Percentiles rank a stretch among this genome's conserved stretches.
Evolutionary conservation across 257 asterid species (phyloP).

Genomic region (Ligustrum vulgare): DNA sequence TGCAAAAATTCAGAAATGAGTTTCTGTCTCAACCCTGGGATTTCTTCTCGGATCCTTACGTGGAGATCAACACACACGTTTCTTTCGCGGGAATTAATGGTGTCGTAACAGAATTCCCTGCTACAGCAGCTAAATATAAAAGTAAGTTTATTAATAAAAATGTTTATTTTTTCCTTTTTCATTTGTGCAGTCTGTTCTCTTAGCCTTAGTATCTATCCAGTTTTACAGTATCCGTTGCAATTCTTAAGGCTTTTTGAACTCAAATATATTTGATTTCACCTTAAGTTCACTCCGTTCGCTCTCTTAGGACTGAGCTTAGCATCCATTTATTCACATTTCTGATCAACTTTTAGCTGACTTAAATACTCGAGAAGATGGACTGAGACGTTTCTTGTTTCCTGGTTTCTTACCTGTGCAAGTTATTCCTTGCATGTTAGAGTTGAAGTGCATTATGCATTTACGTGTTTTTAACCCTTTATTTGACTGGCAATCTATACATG

Average conservation of each 20-base stretch:
- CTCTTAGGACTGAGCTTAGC: neutral
- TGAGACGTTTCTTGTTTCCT: neutral
- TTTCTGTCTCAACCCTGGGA: conserved; percentile 88
- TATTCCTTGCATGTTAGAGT: neutral
- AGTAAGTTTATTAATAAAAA: conserved; percentile 44
- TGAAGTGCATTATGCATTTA: neutral
- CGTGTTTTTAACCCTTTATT: neutral
- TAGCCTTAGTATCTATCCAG: neutral
- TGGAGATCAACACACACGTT: conserved; percentile 54
- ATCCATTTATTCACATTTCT: neutral
- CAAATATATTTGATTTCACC: neutral
- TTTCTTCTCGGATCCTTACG: conserved; percentile 67
- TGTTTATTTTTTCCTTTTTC: neutral
- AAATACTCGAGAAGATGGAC: neutral
- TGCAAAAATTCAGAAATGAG: conserved; percentile 65
- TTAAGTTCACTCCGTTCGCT: neutral
- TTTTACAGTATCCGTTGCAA: neutral
- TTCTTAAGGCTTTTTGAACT: neutral
- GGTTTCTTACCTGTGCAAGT: neutral
- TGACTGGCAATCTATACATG: no score
- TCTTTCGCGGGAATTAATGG: conserved; percentile 39
- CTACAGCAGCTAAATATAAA: conserved; percentile 69
- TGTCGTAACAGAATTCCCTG: conserved; percentile 65
- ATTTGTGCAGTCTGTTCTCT: neutral
- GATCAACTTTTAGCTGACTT: neutral